These are phyloP conservation scores for Mortierella sp. DNA, from an alignment of 371 early-diverging fungal genomes.

Conservation along the genomic window DNA sequence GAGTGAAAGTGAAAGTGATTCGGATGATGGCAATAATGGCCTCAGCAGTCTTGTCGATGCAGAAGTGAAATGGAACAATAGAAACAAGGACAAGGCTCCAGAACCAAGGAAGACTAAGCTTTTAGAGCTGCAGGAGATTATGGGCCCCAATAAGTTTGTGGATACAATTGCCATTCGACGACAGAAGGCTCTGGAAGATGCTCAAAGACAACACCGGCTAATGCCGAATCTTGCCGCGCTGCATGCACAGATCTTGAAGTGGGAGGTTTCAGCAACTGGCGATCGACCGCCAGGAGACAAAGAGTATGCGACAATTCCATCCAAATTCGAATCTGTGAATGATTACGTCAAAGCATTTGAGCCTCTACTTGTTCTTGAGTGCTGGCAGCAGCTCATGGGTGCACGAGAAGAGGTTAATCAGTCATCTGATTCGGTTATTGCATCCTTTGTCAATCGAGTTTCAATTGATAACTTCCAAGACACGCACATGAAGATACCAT, in stretches of 20 bases:
- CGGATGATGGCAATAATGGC: slow-evolving; percentile 29
- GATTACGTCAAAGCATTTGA: slow-evolving; percentile 82
- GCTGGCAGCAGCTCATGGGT: slow-evolving; percentile 85
- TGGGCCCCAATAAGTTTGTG: slow-evolving; percentile 10
- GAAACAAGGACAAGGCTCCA: slow-evolving; percentile 22
- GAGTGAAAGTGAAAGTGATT: slow-evolving; percentile 33
- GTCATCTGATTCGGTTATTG: slow-evolving; percentile 61
- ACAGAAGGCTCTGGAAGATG: slow-evolving; percentile 42
- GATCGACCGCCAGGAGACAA: slow-evolving; percentile 62
- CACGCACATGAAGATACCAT: slow-evolving; percentile 63
- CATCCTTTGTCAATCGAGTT: slow-evolving; percentile 66
- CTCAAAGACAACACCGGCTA: slow-evolving; percentile 58
- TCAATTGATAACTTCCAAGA: slow-evolving; percentile 85
- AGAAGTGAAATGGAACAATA: slow-evolving; percentile 36
- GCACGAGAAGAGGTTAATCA: slow-evolving; percentile 73
- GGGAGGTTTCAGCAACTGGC: slow-evolving; percentile 62
- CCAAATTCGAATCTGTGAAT: slow-evolving; percentile 66
- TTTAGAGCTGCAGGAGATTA: slow-evolving; percentile 44
- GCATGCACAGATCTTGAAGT: slow-evolving; percentile 64
- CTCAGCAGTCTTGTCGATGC: slow-evolving; percentile 40
- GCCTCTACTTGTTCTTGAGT: slow-evolving; percentile 87
- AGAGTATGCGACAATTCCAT: slow-evolving; percentile 63
- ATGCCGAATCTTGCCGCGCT: slow-evolving; percentile 63
- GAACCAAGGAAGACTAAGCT: slow-evolving; percentile 52
- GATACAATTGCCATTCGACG: slow-evolving; percentile 24